These are phyloP conservation scores for Aspergillus campestris DNA, from an alignment of 495 filamentous ascomycete species.

Conservation along the genomic window DNA sequence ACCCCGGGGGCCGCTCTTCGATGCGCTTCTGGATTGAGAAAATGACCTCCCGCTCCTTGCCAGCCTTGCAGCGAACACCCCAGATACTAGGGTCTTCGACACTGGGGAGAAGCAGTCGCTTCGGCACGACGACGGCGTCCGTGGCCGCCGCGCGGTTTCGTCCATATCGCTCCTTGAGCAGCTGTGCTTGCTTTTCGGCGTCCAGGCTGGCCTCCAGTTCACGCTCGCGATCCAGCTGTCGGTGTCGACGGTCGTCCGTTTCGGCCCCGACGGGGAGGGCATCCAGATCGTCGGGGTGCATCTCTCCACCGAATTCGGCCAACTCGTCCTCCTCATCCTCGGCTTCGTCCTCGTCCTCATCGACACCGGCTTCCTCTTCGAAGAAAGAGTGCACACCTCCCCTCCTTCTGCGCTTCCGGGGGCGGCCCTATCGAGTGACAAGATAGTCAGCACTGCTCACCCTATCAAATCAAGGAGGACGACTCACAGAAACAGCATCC, in stretches of 20 bases:
- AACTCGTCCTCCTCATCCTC: slow-evolving; percentile 83
- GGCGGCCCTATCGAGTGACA: slow-evolving; percentile 48
- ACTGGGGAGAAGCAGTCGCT: slow-evolving; percentile 79
- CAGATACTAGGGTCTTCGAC: slow-evolving; percentile 95
- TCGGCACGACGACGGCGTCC: slow-evolving; percentile 64
- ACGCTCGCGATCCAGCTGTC: slow-evolving; percentile 86
- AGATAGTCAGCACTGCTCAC: slow-evolving; percentile 6
- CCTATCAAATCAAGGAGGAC: slow-evolving; percentile 5
- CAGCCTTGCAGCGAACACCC: slow-evolving; percentile 86
- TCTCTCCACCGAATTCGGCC: slow-evolving; percentile 78
- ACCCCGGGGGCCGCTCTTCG: slow-evolving; percentile 60
- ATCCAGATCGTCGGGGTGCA: slow-evolving; percentile 80
- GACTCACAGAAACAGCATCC: slow-evolving; percentile 51
- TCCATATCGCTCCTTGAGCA: slow-evolving; percentile 77
- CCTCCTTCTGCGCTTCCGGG: slow-evolving; percentile 64
- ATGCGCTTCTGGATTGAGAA: slow-evolving; percentile 80
- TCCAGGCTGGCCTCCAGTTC: slow-evolving; percentile 79
- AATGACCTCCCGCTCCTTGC: slow-evolving; percentile 88
- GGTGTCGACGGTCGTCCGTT: slow-evolving; percentile 81
- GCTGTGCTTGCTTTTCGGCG: slow-evolving; percentile 85
- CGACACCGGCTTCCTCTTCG: slow-evolving; percentile 94
- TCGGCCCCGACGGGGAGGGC: slow-evolving; percentile 73
- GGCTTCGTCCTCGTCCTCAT: slow-evolving; percentile 86
- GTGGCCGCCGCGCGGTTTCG: slow-evolving; percentile 49
- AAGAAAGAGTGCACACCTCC: slow-evolving; percentile 72